Conservation (phyloP, 441 rosid genomes). For the Erodium texanum region DNA sequence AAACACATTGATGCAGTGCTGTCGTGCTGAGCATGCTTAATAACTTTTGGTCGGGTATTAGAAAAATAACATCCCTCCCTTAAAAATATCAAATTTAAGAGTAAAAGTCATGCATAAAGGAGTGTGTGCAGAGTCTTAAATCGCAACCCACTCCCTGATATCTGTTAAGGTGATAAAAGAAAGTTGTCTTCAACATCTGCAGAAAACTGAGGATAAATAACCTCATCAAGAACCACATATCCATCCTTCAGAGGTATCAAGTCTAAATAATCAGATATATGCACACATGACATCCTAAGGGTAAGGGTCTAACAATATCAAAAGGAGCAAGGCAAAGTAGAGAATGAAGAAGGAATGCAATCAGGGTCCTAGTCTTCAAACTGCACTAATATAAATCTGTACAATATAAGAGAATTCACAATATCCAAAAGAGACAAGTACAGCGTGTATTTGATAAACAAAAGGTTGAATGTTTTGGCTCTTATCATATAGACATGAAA, state of each 20-base stretch:
- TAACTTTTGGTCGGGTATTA: background rate
- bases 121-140: background rate
- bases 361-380: background rate
- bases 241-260: background rate
- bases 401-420: slow-evolving; percentile 1
- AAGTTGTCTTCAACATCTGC: too few relatives aligned
- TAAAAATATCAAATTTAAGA: too few relatives aligned
- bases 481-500: slow-evolving; percentile 3
- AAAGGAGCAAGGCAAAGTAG: background rate
- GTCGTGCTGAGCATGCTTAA: background rate
- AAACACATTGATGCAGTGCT: background rate
- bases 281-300: background rate
- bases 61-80: background rate
- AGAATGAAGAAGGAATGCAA: background rate
- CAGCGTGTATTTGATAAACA: background rate
- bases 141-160: background rate
- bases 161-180: background rate
- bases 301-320: background rate
- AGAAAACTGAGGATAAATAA: too few relatives aligned
- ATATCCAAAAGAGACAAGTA: background rate
- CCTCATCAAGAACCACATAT: too few relatives aligned
- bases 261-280: background rate
- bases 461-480: background rate
- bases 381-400: background rate
- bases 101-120: too few relatives aligned